Conservation (phyloP, 352 stramenopile species). For the Elongisporangium undulatum region DNA sequence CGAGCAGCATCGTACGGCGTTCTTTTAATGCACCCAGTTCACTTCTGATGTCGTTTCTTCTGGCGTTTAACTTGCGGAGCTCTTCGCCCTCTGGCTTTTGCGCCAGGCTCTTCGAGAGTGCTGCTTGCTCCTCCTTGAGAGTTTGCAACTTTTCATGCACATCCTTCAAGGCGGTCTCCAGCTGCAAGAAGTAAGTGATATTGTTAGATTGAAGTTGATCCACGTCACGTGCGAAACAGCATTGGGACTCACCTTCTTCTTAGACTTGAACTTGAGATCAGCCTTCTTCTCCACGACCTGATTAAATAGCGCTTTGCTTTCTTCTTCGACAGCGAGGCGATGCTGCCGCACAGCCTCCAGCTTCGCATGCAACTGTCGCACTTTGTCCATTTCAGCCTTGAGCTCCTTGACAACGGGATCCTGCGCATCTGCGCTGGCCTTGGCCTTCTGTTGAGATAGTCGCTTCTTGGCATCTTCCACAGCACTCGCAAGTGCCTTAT, state of each 20-base stretch:
- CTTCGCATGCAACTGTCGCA: constrained; percentile 79
- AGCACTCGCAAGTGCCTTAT: constrained; percentile 67
- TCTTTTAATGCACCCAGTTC: constrained; percentile 81
- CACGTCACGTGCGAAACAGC: not conserved
- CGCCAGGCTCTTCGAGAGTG: constrained; percentile 64
- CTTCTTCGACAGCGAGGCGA: constrained; percentile 80
- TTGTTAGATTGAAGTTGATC: not conserved
- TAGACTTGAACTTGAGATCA: constrained; percentile 86
- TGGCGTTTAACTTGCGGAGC: constrained; percentile 76
- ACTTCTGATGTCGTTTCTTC: constrained; percentile 82
- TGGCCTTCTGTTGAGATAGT: constrained; percentile 74
- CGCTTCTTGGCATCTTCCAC: constrained; percentile 83
- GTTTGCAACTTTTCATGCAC: constrained; percentile 77
- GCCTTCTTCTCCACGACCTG: constrained; percentile 88
- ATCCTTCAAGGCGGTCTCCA: constrained; percentile 78
- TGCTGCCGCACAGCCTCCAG: constrained; percentile 83
- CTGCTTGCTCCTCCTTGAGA: constrained; percentile 81
- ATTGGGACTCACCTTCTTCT: constrained; percentile 60
- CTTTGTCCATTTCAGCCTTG: constrained; percentile 83
- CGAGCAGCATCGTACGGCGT: constrained; percentile 70
- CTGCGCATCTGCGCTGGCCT: constrained; percentile 63
- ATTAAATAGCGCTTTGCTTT: constrained; percentile 88
- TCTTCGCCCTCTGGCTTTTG: constrained; percentile 74
- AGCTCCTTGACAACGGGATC: constrained; percentile 79
- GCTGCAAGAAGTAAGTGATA: constrained; percentile 18